Evolutionary conservation across 441 rosid genomes (phyloP), one percentile per base, ranked within the genome.

Genomic region (Eutrema salsugineum): DNA sequence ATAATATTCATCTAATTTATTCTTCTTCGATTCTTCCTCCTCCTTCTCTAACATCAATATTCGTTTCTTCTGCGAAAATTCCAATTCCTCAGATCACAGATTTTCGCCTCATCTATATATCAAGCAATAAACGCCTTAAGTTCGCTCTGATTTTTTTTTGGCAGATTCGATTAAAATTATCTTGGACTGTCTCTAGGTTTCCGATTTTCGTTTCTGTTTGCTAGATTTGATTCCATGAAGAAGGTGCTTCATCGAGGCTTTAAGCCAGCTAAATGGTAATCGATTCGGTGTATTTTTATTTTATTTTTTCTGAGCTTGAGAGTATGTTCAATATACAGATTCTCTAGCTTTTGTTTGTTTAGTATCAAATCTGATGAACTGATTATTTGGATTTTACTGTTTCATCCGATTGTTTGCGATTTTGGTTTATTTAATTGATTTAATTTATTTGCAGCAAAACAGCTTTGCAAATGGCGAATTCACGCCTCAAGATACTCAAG

Each of bases 191-290:
- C n/a, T n/a, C n/a, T n/a, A n/a, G n/a, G n/a, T n/a, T 49, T 44
- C 8, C 35, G 51, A 56, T 32, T 51, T 32, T 58, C 32, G 50
- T n/a, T 24, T 51, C 2, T 22, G 4, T 38, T 16, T 11, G 44
- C 6, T 32, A 58, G 32, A 32, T 22, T 11, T 63, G 1, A 16
- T 1, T 24, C 44, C 27, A 63, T 65, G 75, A 66, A 70, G 47
- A 71, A 74, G 62, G 86, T 86, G 79, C 88, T 90, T 42, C 88
- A 86, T 66, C 81, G 80, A 81, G 87, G 96, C 82, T 94, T 91
- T 82, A 91, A 94, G 87, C 87, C 97, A 15, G 92, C 96, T 0
- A 90, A 94, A 84, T 94, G 99, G 97, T 91, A 77, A 33, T 15
- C 39, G 7, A 12, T 40, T 61, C 32, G 12, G 22, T 40, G 8